Evolutionary conservation across 2,329 filamentous ascomycete species (phyloP).

Genomic region (Hypoxylon sp.): DNA sequence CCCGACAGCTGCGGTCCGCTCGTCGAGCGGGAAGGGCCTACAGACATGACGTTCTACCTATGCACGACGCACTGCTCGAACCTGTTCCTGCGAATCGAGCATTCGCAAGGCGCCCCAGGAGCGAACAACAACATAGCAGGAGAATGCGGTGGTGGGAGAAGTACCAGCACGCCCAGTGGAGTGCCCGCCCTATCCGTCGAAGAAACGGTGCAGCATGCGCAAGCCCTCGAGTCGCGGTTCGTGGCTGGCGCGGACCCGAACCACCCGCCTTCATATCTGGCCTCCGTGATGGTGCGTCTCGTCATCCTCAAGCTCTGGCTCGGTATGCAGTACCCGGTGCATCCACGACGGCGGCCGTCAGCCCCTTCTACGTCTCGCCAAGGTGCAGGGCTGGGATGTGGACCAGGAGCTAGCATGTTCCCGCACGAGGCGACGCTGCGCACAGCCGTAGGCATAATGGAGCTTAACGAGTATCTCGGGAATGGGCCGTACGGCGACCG

Average conservation of each 20-base stretch:
- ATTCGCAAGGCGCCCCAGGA: slow-evolving; percentile 50
- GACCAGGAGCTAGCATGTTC: slow-evolving; percentile 43
- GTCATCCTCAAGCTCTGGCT: slow-evolving; percentile 65
- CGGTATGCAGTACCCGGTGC: slow-evolving; percentile 62
- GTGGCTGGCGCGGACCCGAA: slow-evolving; percentile 55
- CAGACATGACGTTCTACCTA: slow-evolving; percentile 60
- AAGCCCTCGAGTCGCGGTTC: slow-evolving; percentile 58
- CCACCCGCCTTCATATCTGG: slow-evolving; percentile 57
- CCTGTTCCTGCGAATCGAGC: slow-evolving; percentile 58
- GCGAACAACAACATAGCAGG: background rate
- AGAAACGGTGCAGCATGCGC: slow-evolving; percentile 59
- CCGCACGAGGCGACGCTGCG: slow-evolving; percentile 61
- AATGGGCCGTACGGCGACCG: slow-evolving; percentile 56
- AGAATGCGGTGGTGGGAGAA: slow-evolving; percentile 4
- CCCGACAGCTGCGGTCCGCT: slow-evolving; percentile 58
- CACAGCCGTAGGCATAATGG: slow-evolving; percentile 64
- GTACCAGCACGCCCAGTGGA: background rate
- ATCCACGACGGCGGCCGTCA: slow-evolving; percentile 46
- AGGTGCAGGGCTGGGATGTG: background rate
- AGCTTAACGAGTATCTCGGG: slow-evolving; percentile 56
- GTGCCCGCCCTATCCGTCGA: slow-evolving; percentile 54
- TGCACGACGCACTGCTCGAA: slow-evolving; percentile 59
- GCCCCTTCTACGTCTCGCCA: background rate
- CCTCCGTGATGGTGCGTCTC: slow-evolving; percentile 59
- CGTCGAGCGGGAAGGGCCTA: slow-evolving; percentile 56